Evolutionary conservation across 1,139 yeast species (phyloP).

Genomic region (Tardiomyces digboiensis): DNA sequence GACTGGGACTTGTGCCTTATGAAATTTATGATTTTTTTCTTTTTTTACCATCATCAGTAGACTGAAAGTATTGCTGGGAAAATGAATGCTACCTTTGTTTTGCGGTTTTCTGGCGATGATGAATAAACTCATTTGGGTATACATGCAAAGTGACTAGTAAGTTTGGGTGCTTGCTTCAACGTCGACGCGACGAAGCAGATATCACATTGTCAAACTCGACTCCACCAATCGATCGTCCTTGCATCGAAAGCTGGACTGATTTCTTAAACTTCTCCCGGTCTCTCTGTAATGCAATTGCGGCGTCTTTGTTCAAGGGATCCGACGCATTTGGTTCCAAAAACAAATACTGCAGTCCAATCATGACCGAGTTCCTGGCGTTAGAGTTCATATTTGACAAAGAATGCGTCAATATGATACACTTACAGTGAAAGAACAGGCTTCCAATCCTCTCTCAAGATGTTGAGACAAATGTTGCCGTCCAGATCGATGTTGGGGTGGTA

Average conservation of each 20-base stretch:
- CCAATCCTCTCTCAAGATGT: slow-evolving; percentile 93
- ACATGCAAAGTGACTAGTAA: background rate
- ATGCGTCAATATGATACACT: too few species aligned
- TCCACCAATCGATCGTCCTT: slow-evolving; percentile 55
- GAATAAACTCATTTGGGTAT: too few species aligned
- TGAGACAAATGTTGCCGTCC: slow-evolving; percentile 86
- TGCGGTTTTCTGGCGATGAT: too few species aligned
- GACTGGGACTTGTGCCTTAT: slow-evolving; percentile 1
- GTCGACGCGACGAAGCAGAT: background rate
- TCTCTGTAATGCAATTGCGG: slow-evolving; percentile 65
- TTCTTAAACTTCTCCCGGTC: slow-evolving; percentile 46
- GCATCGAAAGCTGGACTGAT: slow-evolving; percentile 58
- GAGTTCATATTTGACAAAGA: too few species aligned
- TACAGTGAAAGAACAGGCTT: slow-evolving; percentile 84
- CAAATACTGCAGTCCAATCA: slow-evolving; percentile 78
- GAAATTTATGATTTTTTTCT: background rate
- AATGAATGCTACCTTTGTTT: too few species aligned
- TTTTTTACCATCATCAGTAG: too few species aligned
- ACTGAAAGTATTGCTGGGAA: too few species aligned
- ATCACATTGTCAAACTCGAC: slow-evolving; percentile 43
- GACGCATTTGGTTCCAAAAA: slow-evolving; percentile 87
- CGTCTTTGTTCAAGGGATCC: slow-evolving; percentile 85
- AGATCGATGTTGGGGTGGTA: slow-evolving; percentile 93
- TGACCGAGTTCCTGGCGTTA: slow-evolving; percentile 65
- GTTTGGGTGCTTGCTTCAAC: background rate